phyloP scores from a whole-genome alignment of 306 rosid genomes.

The Cyamopsis tetragonoloba region DNA sequence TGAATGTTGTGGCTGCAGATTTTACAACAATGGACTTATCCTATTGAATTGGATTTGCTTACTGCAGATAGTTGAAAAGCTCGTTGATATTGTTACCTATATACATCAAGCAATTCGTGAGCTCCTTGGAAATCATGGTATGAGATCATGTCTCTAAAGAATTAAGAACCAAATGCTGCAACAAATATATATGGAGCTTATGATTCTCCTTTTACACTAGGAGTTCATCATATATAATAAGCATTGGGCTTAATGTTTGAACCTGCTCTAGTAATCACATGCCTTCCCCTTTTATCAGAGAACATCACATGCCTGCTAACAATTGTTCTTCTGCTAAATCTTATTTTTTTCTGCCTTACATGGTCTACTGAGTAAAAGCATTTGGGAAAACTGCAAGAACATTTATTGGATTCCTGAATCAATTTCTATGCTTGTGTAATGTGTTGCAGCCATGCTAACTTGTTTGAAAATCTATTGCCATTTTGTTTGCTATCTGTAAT shows the following conservation, averaged over 20 bases:
- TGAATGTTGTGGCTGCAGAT: neutral
- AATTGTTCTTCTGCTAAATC: neutral
- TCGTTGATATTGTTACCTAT: slow-evolving; percentile 57
- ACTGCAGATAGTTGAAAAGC: slow-evolving; percentile 89
- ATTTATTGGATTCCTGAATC: neutral
- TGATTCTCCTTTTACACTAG: slow-evolving; percentile 2
- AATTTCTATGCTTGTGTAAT: slow-evolving; percentile 3
- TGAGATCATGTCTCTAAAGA: slow-evolving; percentile 20
- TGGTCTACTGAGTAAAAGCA: neutral
- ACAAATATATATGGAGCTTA: neutral
- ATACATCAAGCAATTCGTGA: slow-evolving; percentile 63
- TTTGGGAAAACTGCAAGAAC: slow-evolving; percentile 2
- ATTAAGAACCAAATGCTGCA: neutral
- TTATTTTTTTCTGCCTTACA: neutral
- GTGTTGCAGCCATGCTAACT: slow-evolving; percentile 6
- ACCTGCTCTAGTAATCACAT: neutral
- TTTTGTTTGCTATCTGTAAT: neutral
- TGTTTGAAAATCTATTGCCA: neutral
- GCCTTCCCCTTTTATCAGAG: slow-evolving; percentile 2
- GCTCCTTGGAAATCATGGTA: slow-evolving; percentile 69
- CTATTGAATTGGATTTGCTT: slow-evolving; percentile 24
- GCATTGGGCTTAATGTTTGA: slow-evolving; percentile 7
- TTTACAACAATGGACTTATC: slow-evolving; percentile 5
- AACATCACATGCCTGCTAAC: neutral
- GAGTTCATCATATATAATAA: neutral